Conservation (phyloP, 306 rosid genomes). For the Citrullus amarus region DNA sequence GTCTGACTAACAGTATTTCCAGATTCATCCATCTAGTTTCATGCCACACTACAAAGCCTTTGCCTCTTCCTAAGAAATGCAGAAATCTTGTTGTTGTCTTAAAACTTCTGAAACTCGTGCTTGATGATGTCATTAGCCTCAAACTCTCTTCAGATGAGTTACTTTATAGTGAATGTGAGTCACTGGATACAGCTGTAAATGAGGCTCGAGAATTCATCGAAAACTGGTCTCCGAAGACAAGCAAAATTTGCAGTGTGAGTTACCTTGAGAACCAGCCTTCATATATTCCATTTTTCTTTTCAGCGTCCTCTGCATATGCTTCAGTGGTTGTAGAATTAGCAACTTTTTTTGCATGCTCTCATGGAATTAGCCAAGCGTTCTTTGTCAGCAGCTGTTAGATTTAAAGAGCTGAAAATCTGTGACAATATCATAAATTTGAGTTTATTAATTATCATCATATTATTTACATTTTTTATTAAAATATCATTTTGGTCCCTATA, state of each 20-base stretch:
- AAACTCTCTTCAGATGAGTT: conserved; percentile 40
- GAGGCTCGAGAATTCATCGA: conserved; percentile 70
- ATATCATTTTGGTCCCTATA: too few relatives aligned
- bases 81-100: conserved; percentile 44
- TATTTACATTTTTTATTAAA: too few relatives aligned
- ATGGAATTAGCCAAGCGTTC: not conserved
- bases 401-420: not conserved
- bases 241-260: conserved; percentile 66
- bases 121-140: conserved; percentile 50
- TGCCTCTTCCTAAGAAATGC: conserved; percentile 57
- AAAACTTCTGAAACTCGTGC: conserved; percentile 68
- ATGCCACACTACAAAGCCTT: conserved; percentile 44
- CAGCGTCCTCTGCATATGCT: not conserved
- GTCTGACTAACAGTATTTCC: conserved; percentile 76
- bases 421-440: not conserved
- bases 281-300: not conserved
- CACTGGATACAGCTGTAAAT: conserved; percentile 50
- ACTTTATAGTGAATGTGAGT: conserved; percentile 53
- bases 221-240: conserved; percentile 59
- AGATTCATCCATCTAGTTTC: conserved; percentile 80
- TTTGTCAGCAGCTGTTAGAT: not conserved
- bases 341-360: not conserved
- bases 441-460: not conserved
- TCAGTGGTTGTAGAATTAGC: not conserved
- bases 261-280: not conserved